Percentiles rank a stretch among this genome's conserved stretches.
phyloP scores from a whole-genome alignment of 176 grass and related monocot species.

The Oryza nivara region DNA sequence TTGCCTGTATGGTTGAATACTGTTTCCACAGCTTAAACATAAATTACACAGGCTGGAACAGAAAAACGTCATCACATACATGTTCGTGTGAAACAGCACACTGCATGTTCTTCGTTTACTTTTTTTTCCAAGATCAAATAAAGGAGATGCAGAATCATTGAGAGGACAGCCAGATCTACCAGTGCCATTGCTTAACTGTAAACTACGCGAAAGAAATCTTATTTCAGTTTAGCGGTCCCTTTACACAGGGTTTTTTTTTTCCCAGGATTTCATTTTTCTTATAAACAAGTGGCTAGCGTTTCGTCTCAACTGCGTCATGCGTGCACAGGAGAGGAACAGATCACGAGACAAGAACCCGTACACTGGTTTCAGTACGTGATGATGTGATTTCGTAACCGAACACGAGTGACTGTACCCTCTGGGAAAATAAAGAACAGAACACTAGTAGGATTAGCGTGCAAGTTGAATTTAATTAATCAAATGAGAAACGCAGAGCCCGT shows the following conservation, averaged over 20 bases:
- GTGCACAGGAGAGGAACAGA: slow-evolving; percentile 30
- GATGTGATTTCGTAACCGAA: slow-evolving; percentile 12
- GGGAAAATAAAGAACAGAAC: not conserved
- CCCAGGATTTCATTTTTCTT: slow-evolving; percentile 30
- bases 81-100: slow-evolving; percentile 17
- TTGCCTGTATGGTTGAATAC: slow-evolving; percentile 15
- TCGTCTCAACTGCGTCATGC: slow-evolving; percentile 31
- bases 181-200: slow-evolving; percentile 28
- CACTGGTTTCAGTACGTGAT: slow-evolving; percentile 24
- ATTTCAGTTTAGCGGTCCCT: slow-evolving; percentile 20
- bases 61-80: slow-evolving; percentile 29
- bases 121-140: slow-evolving; percentile 47
- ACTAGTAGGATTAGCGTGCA: not conserved
- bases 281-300: not conserved
- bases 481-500: not conserved
- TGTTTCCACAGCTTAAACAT: slow-evolving; percentile 27
- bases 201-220: slow-evolving; percentile 21
- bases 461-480: not conserved
- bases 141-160: slow-evolving; percentile 41
- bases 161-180: slow-evolving; percentile 47
- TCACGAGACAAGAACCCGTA: slow-evolving; percentile 24
- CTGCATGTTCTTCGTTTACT: slow-evolving; percentile 55
- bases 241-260: slow-evolving; percentile 46
- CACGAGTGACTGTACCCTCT: not conserved
- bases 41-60: slow-evolving; percentile 28